Evolutionary conservation across 805 yeast genomes (phyloP).

Genomic region (Zygotorulaspora chibaensis): DNA sequence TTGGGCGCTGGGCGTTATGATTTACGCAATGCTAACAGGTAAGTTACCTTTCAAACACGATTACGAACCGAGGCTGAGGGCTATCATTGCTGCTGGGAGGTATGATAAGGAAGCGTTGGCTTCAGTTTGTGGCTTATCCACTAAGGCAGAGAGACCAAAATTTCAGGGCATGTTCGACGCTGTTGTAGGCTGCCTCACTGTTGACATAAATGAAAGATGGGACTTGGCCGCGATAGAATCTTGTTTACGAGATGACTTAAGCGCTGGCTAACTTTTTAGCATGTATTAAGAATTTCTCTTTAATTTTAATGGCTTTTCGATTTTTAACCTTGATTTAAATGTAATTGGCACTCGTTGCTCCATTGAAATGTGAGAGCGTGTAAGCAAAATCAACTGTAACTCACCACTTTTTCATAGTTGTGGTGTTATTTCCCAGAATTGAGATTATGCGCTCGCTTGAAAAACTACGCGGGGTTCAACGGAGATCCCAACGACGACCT

Average conservation of each 20-base stretch:
- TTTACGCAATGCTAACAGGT: constrained; percentile 70
- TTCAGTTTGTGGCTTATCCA: constrained; percentile 36
- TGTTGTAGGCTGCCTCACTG: constrained; percentile 51
- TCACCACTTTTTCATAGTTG: too few species aligned
- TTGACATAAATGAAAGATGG: constrained; percentile 50
- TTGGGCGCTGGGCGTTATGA: constrained; percentile 85
- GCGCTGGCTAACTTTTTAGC: not conserved
- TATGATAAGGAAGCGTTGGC: constrained; percentile 47
- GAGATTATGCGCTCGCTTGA: too few species aligned
- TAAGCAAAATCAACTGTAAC: too few species aligned
- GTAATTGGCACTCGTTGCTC: too few species aligned
- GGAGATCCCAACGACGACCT: too few species aligned
- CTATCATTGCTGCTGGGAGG: constrained; percentile 64
- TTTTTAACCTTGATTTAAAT: not conserved
- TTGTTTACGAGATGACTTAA: constrained; percentile 10
- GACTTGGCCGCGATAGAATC: constrained; percentile 39
- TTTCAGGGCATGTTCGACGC: constrained; percentile 32
- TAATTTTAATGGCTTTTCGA: not conserved
- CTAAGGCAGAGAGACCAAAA: not conserved
- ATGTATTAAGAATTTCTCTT: not conserved
- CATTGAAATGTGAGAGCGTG: too few species aligned
- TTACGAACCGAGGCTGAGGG: constrained; percentile 74
- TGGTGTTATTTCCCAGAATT: too few species aligned
- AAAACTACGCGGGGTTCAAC: too few species aligned
- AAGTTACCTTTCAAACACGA: constrained; percentile 77